These are phyloP conservation scores for Capniomyces stellatus DNA, from an alignment of 371 early-diverging fungal genomes.

Conservation along the genomic window DNA sequence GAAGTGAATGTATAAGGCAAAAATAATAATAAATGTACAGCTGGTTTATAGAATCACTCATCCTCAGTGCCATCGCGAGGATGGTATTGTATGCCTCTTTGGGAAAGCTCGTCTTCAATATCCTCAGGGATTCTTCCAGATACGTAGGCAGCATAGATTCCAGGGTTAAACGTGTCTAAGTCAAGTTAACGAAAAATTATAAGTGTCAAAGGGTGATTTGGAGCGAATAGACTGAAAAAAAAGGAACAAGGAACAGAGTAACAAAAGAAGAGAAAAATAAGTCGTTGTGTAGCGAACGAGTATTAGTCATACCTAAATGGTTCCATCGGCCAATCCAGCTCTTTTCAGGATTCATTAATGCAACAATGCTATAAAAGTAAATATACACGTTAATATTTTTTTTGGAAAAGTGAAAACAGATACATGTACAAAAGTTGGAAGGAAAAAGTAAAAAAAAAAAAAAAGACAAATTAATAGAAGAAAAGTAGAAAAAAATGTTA, in stretches of 20 bases:
- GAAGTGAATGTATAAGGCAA: too few species aligned
- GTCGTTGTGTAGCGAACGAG: too few species aligned
- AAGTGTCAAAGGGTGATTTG: too few species aligned
- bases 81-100: conserved; percentile 60
- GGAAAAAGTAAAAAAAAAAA: not conserved
- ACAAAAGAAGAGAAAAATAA: not conserved
- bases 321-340: conserved; percentile 2
- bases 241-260: too few species aligned
- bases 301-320: conserved; percentile 4
- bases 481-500: not conserved
- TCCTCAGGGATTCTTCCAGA: conserved; percentile 77
- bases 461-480: conserved; percentile 22
- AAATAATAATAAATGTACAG: too few species aligned
- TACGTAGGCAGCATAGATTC: conserved; percentile 83
- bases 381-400: too few species aligned
- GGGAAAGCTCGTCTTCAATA: conserved; percentile 56
- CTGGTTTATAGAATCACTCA: conserved; percentile 32
- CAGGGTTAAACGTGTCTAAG: conserved; percentile 55
- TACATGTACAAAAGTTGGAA: not conserved
- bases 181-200: too few species aligned
- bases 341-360: not conserved
- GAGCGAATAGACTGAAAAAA: too few species aligned
- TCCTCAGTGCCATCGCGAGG: conserved; percentile 65
- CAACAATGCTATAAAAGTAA: not conserved
- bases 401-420: too few species aligned